Evolutionary conservation across 805 yeast species (phyloP), one percentile per base, ranked within the genome.

Genomic region (Kazachstania viticola): DNA sequence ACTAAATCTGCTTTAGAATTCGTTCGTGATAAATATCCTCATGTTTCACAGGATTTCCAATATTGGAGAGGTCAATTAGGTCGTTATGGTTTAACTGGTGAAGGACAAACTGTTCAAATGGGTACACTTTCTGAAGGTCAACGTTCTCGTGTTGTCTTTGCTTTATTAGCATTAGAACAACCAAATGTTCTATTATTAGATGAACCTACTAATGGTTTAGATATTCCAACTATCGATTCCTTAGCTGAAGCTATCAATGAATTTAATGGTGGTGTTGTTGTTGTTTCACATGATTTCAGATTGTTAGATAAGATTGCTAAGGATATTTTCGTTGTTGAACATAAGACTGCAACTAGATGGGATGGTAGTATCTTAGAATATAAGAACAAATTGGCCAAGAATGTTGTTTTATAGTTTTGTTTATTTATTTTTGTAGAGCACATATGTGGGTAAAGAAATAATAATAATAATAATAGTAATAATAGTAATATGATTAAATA

Each of bases 161-260:
- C 97, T 9, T 68, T 91, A 46, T 73, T 91, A 54, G 98, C 98
- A 31, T 70, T 91, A 46, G 96, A 91, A 65, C 67, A 81, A 41
- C 98, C 98, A 54, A 91, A 91, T 65, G 83, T 91, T 61, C 69
- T 91, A 51, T 67, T 91, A 57, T 70, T 91, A 65, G 98, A 91
- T 70, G 98, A 91, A 78, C 98, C 98, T 74, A 91, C 98, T 46
- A 91, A 91, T 73, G 97, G 97, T 72, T 71, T 91, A 63, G 98
- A 91, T 70, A 88, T 91, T 51, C 85, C 96, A 54, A 87, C 98
- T 32, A 91, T 91, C 57, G 98, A 91, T 64, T 91, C 98, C 27
- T 70, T 91, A 51, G 98, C 96, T 33, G 94, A 80, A 35, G 98
- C 98, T 43, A 88, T 91, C 58, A 78, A 85, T 45, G 79, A 74